These are phyloP conservation scores for Aspergillus sojae DNA, from an alignment of 2,329 filamentous ascomycete genomes.

Conservation along the genomic window DNA sequence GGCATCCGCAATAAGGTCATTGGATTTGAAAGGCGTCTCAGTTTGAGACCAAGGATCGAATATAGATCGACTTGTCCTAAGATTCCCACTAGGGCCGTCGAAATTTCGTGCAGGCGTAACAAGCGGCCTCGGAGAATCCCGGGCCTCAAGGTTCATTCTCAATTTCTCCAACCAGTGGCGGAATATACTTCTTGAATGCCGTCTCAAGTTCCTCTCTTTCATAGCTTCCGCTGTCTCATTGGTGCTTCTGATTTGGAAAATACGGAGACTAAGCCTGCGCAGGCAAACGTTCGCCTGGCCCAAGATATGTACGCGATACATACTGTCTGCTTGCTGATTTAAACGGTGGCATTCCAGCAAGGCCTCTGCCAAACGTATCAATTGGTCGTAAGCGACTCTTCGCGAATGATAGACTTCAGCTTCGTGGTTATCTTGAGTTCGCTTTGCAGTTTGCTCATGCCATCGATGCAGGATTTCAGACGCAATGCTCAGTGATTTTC, in stretches of 20 bases:
- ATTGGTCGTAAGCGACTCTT: conserved; percentile 40
- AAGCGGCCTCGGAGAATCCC: conserved; percentile 33
- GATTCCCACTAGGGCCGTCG: conserved; percentile 20
- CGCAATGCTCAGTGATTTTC: conserved; percentile 36
- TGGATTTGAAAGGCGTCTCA: conserved; percentile 42
- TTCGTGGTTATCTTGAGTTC: conserved; percentile 37
- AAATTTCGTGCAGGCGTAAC: conserved; percentile 29
- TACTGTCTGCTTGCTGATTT: conserved; percentile 48
- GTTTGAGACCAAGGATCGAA: conserved; percentile 41
- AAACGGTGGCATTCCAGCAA: conserved; percentile 37
- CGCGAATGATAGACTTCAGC: conserved; percentile 43
- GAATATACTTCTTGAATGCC: conserved; percentile 59
- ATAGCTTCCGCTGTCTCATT: conserved; percentile 57
- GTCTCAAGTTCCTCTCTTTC: conserved; percentile 55
- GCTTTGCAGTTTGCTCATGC: conserved; percentile 43
- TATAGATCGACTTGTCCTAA: conserved; percentile 28
- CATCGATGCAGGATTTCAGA: conserved; percentile 45
- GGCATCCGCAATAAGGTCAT: conserved; percentile 36
- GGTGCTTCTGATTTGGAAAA: conserved; percentile 57
- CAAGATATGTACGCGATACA: conserved; percentile 52
- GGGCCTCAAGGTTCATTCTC: conserved; percentile 31
- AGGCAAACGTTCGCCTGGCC: conserved; percentile 51
- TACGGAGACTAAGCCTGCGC: conserved; percentile 60
- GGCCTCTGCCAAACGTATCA: conserved; percentile 41
- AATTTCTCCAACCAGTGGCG: conserved; percentile 57